Evolutionary conservation across 1,139 yeast genomes (phyloP).

Genomic region (Eremothecium gossypii): DNA sequence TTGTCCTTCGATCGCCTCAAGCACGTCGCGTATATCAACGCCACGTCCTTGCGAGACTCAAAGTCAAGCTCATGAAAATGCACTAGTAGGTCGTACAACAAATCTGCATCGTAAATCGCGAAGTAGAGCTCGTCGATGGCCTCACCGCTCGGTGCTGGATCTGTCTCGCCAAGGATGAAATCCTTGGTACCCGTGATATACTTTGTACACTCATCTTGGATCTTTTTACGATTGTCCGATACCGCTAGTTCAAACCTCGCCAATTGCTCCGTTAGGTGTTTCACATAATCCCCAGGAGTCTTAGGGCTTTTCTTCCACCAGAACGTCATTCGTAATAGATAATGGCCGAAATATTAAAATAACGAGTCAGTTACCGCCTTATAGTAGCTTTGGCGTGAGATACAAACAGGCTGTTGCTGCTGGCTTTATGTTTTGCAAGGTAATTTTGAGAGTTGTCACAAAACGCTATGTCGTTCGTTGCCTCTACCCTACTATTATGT

Average conservation of each 20-base stretch:
- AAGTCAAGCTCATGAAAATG: constrained; percentile 64
- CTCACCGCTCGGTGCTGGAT: constrained; percentile 63
- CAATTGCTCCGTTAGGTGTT: constrained; percentile 66
- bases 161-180: constrained; percentile 65
- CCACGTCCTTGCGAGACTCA: constrained; percentile 82
- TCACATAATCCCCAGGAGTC: constrained; percentile 76
- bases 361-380: too few species aligned
- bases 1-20: constrained; percentile 72
- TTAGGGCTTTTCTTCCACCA: constrained; percentile 88
- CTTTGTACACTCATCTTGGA: constrained; percentile 70
- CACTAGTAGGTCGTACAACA: constrained; percentile 50
- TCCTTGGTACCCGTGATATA: constrained; percentile 58
- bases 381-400: too few species aligned
- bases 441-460: too few species aligned
- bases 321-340: constrained; percentile 54
- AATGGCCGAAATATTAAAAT: too few species aligned
- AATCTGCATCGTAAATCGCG: constrained; percentile 44
- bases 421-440: too few species aligned
- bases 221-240: constrained; percentile 45
- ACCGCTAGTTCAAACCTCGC: constrained; percentile 45
- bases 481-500: too few species aligned
- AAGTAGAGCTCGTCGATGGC: constrained; percentile 47
- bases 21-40: constrained; percentile 61
- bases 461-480: too few species aligned
- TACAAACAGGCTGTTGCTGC: too few species aligned